Base-by-base conservation (phyloP, 371 early-diverging fungal genomes). In the Lichtheimia ornata region DNA sequence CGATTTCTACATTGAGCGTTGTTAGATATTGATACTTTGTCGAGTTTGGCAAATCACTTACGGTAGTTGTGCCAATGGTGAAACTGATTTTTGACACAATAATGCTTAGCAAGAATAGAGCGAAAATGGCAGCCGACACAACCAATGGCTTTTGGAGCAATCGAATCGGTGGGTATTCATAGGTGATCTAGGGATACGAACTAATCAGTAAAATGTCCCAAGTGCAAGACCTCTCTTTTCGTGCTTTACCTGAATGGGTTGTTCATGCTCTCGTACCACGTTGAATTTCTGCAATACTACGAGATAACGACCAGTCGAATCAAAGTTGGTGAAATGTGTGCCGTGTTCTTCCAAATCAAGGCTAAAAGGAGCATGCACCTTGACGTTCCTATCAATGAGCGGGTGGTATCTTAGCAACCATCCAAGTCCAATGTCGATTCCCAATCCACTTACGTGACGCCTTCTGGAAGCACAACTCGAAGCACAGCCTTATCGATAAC, bases 391-490 rank as follows among this genome's bases (percentile, higher is more conserved):
- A 57, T 52, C 18, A 50, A 4, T 24, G n/a, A 53, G 22, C 52
- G 0, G 35, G 11, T 35, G 35, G 11, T 35, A 35, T 35, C 11
- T 35, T 9, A 35, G 35, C 11, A 35, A 35, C 35, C 11, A 1
- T 28, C 9, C 35, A 35, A 11, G 6, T 55, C n/a, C 4, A 1
- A n/a, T 3, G 17, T 44, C 6, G 22, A n/a, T 22, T 50, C 13
- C 43, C 24, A 55, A 55, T 78, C 61, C 7, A 81, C 84, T 71
- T 88, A 92, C 89, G 63, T 73, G 0, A 97, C 92, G 41, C 99
- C 98, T 68, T 98, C 97, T 3, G 99, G 99, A 41, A 98, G 79
- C 52, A 94, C 85, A 17, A 96, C 71, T 5, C 79, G 84, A 22
- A 97, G 66, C 51, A 80, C 73, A n/a, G 87, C 87, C 4, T 86